Evolutionary conservation across 768 basidiomycete species (phyloP), one percentile per base, ranked within the genome.

Genomic region (Austroboletus festivus): DNA sequence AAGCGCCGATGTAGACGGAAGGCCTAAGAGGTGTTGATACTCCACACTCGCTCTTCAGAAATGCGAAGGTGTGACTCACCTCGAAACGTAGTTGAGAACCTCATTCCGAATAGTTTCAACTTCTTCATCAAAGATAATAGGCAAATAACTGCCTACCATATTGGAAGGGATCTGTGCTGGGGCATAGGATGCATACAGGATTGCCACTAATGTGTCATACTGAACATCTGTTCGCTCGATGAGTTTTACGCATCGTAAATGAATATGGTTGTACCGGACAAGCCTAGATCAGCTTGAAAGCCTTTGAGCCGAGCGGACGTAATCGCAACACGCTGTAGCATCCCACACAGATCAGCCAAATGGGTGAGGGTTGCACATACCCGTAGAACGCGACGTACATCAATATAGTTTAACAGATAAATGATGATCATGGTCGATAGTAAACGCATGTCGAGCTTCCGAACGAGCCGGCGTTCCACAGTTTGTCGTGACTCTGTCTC

Each of bases 391-490:
- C 3, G 1, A 57, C 65, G 53, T 50, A 84, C 83, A 61, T 84
- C 82, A 50, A 85, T 82, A 54, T 82, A 83, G 54, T 85, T 85
- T 78, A 84, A 77, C 50, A 85, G 74, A 54, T 68, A 83, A 28
- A 85, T 80, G 45, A 83, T 42, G 18, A 81, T 68, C 28, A 85
- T 75, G 0, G 78, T 78, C 0, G 80, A 80, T 40, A 86, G 57
- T 4, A 85, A 62, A 28, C 82, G 70, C 50, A 55, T 62, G 53
- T 85, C 84, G 39, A 86, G 70, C 52, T 76, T 80, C 37, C 78
- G 70, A 13, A 82, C 73, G 13, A 86, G 75, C 47, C 21, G 47
- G 21, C 48, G 50, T 42, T 64, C 62, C 1, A 49, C 55, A 30
- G 18, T 21, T 19, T 23, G 51, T 21, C 54, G 56, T 30, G 38